Evolutionary conservation across 2,329 filamentous ascomycete species (phyloP).

Genomic region (Monosporascus cannonballus): DNA sequence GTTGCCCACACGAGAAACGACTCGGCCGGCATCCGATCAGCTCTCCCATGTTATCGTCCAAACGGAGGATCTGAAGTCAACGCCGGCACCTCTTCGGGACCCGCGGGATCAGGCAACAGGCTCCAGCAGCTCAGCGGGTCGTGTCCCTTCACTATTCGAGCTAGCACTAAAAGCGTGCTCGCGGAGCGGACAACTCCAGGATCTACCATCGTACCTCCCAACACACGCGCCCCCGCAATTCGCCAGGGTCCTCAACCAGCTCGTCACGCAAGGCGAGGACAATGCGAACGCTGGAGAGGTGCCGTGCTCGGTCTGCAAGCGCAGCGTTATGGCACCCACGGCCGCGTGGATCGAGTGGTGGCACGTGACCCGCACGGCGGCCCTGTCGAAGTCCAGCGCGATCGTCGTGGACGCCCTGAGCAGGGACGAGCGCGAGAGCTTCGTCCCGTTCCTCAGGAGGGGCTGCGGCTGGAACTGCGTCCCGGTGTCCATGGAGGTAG

Average conservation of each 20-base stretch:
- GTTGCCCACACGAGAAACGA: conserved; percentile 10
- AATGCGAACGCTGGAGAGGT: conserved; percentile 37
- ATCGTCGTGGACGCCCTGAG: not conserved
- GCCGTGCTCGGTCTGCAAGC: conserved; percentile 46
- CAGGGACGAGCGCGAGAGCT: not conserved
- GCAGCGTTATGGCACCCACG: conserved; percentile 42
- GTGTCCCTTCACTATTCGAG: conserved; percentile 46
- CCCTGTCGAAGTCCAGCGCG: not conserved
- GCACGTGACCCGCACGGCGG: conserved; percentile 25
- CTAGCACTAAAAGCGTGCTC: conserved; percentile 42
- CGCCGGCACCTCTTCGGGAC: conserved; percentile 8
- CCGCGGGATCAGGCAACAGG: conserved; percentile 1
- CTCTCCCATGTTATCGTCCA: conserved; percentile 6
- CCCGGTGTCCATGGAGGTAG: not conserved
- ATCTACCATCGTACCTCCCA: conserved; percentile 38
- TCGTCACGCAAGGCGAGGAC: conserved; percentile 34
- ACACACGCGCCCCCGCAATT: conserved; percentile 34
- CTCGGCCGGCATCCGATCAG: not conserved
- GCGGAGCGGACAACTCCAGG: conserved; percentile 33
- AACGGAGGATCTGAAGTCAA: conserved; percentile 16
- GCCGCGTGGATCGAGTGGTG: conserved; percentile 61
- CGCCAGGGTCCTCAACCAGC: conserved; percentile 32
- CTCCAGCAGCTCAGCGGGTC: conserved; percentile 16
- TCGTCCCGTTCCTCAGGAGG: not conserved
- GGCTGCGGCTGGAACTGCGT: not conserved